phyloP scores from a whole-genome alignment of 148 eudicot genomes.

The Fagopyrum esculentum region DNA sequence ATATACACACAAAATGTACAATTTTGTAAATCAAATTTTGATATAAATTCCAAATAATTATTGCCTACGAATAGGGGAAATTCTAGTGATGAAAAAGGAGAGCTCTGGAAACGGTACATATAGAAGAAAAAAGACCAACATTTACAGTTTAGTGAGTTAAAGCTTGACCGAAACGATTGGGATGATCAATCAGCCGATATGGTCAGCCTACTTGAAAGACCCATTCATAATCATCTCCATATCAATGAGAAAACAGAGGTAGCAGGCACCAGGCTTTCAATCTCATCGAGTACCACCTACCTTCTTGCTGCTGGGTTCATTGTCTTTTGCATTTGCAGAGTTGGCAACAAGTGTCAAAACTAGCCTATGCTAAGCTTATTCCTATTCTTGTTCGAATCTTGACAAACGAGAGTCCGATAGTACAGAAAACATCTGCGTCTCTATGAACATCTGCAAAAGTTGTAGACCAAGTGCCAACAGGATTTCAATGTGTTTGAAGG shows the following conservation, averaged over 20 bases:
- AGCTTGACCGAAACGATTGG: not conserved
- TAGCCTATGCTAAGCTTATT: not conserved
- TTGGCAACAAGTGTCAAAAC: constrained; percentile 7
- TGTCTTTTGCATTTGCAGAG: constrained; percentile 8
- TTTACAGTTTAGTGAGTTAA: not conserved
- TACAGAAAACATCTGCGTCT: constrained; percentile 83
- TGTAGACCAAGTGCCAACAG: not conserved
- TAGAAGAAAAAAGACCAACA: not conserved
- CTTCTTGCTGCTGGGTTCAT: not conserved
- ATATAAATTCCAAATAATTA: no score
- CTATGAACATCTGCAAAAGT: constrained; percentile 72
- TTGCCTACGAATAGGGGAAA: not conserved
- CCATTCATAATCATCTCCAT: not conserved
- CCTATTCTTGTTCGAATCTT: constrained; percentile 44
- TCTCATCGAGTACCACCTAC: no score
- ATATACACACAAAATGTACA: not conserved
- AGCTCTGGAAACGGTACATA: not conserved
- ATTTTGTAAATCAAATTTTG: not conserved
- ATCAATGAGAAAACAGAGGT: not conserved
- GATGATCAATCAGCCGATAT: constrained; percentile 3
- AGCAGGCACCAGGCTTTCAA: no score
- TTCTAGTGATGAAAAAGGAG: not conserved
- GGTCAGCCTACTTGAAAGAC: not conserved
- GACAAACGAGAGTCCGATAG: constrained; percentile 70
- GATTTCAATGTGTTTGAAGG: not conserved